Conservation (phyloP, 768 basidiomycete genomes). For the Lyophyllum semitale region DNA sequence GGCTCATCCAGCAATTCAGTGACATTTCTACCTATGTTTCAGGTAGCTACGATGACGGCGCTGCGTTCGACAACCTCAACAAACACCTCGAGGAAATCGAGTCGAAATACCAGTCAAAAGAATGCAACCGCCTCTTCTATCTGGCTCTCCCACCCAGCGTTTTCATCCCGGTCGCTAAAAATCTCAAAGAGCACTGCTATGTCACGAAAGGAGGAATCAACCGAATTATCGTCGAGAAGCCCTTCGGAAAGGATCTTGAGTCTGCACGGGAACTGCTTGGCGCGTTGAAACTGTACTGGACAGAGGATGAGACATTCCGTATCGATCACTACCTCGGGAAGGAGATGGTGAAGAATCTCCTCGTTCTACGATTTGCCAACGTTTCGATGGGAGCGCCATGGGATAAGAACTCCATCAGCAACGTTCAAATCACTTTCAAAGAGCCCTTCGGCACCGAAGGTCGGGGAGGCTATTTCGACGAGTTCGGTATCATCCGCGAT, state of each 20-base stretch:
- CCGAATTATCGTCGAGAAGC: constrained; percentile 97
- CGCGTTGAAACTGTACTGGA: constrained; percentile 85
- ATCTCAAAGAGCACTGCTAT: constrained; percentile 84
- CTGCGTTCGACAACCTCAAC: constrained; percentile 77
- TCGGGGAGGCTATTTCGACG: constrained; percentile 99
- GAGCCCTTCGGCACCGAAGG: constrained; percentile 99
- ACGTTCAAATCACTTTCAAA: constrained; percentile 99
- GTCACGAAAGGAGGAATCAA: constrained; percentile 66
- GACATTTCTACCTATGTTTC: constrained; percentile 76
- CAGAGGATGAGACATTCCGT: constrained; percentile 96
- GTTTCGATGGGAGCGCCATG: constrained; percentile 84
- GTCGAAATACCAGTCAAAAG: constrained; percentile 59
- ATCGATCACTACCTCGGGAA: constrained; percentile 99
- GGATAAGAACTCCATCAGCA: constrained; percentile 96
- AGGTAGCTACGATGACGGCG: constrained; percentile 86
- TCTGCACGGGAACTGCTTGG: constrained; percentile 78
- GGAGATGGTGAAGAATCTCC: constrained; percentile 99
- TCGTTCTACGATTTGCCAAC: constrained; percentile 95
- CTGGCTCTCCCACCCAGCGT: constrained; percentile 97
- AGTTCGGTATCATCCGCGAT: constrained; percentile 99
- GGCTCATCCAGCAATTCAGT: constrained; percentile 84
- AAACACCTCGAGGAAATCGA: constrained; percentile 81
- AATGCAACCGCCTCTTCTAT: constrained; percentile 88
- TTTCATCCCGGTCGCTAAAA: constrained; percentile 86
- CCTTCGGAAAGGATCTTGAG: constrained; percentile 93